Percentiles rank a stretch among this genome's conserved stretches.
phyloP scores from a whole-genome alignment of 2,329 filamentous ascomycete species.

The Fonsecaea pedrosoi region DNA sequence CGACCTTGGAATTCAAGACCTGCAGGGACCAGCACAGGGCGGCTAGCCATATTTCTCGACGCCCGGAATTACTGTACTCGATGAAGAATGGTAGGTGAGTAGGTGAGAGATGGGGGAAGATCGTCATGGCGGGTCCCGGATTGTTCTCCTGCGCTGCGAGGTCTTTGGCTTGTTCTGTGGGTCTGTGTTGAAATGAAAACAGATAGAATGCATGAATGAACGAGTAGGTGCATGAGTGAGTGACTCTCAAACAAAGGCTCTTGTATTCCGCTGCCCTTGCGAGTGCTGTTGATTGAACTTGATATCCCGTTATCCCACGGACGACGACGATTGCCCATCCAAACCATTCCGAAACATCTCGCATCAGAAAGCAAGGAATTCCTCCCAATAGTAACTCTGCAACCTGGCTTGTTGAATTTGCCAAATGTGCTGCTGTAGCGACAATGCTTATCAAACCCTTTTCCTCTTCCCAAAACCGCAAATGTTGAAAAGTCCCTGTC shows the following conservation, averaged over 20 bases:
- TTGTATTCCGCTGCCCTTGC: background rate
- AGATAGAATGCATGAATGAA: too few relatives aligned
- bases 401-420: background rate
- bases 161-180: too few relatives aligned
- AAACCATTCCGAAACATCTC: background rate
- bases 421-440: background rate
- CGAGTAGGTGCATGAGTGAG: too few relatives aligned
- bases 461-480: background rate
- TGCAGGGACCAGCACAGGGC: too few relatives aligned
- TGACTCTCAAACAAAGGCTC: too few relatives aligned
- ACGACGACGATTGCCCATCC: background rate
- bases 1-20: too few relatives aligned
- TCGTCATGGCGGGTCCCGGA: too few relatives aligned
- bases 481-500: background rate
- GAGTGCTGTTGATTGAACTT: background rate
- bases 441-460: background rate
- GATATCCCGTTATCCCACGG: background rate
- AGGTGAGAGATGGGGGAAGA: too few relatives aligned
- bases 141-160: too few relatives aligned
- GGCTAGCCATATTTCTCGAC: too few relatives aligned
- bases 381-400: background rate
- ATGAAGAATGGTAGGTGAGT: too few relatives aligned
- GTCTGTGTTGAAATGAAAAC: background rate
- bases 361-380: background rate
- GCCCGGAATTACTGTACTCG: too few relatives aligned